Conservation (phyloP, 140 eudicot genomes). For the Anethum foeniculum region DNA sequence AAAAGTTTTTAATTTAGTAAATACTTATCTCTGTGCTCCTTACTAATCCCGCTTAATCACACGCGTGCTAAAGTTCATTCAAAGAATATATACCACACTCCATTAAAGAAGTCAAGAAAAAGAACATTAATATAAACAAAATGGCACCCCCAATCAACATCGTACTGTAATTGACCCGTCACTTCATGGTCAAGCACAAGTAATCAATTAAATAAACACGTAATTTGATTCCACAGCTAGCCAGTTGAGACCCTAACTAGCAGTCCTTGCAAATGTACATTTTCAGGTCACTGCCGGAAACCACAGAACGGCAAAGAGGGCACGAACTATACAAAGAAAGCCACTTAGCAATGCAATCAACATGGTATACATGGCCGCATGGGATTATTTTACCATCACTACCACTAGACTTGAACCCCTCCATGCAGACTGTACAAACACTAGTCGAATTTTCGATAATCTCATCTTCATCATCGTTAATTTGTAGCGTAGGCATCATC, state of each 20-base stretch:
- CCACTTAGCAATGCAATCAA: conserved; percentile 46
- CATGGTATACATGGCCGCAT: conserved; percentile 56
- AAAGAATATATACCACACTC: not conserved
- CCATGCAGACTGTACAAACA: conserved; percentile 54
- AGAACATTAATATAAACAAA: not conserved
- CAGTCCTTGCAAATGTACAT: not conserved
- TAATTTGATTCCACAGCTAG: not conserved
- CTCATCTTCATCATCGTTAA: not conserved
- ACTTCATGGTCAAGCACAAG: not conserved
- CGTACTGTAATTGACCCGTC: not conserved
- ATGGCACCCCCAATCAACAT: not conserved
- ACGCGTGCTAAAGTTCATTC: not conserved
- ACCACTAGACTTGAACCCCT: conserved; percentile 15
- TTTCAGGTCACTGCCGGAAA: conserved; percentile 18
- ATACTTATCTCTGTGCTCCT: no score
- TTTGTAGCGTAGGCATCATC: not conserved
- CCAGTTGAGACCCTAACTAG: not conserved
- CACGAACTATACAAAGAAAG: conserved; percentile 44
- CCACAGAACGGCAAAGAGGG: conserved; percentile 54
- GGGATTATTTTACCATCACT: conserved; percentile 32
- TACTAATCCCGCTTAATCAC: not conserved
- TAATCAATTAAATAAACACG: not conserved
- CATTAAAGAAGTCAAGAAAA: not conserved
- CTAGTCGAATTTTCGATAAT: not conserved
- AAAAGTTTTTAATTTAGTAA: no score